Evolutionary conservation across 805 yeast species (phyloP).

Genomic region (Cyberlindnera bimundalis): DNA sequence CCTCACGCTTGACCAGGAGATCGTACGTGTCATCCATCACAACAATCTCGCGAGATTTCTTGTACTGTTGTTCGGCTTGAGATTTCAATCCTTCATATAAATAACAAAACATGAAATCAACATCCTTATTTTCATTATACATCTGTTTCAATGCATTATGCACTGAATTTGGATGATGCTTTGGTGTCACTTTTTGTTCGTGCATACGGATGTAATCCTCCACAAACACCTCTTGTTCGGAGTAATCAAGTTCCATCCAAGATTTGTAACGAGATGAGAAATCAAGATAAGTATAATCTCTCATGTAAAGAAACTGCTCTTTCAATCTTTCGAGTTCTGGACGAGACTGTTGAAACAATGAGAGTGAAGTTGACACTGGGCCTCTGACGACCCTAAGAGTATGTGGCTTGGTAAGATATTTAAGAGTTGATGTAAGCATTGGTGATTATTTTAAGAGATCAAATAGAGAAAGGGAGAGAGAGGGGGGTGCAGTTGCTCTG

Average conservation of each 20-base stretch:
- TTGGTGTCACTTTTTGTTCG: conserved; percentile 12
- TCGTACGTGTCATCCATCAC: conserved; percentile 15
- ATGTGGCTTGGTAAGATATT: conserved; percentile 16
- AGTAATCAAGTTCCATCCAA: conserved; percentile 16
- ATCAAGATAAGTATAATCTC: conserved; percentile 11
- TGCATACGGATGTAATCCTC: conserved; percentile 8
- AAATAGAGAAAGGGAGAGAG: no score
- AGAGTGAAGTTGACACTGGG: conserved; percentile 11
- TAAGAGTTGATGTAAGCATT: conserved; percentile 13
- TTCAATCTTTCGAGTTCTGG: conserved; percentile 5
- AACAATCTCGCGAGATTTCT: conserved; percentile 6
- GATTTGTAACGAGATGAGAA: conserved; percentile 16
- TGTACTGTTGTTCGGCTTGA: conserved; percentile 11
- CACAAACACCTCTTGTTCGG: conserved; percentile 12
- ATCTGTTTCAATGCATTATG: conserved; percentile 13
- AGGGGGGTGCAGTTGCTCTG: no score
- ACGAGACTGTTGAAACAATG: conserved; percentile 10
- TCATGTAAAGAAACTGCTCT: conserved; percentile 14
- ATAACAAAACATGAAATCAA: conserved; percentile 17
- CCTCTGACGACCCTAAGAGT: conserved; percentile 11
- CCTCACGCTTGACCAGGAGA: conserved; percentile 13
- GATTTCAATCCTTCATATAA: conserved; percentile 16
- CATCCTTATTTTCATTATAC: conserved; percentile 17
- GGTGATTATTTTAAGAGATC: no score
- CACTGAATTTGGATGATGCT: conserved; percentile 12